Percentiles rank a stretch among this genome's conserved stretches.
Conservation (phyloP, 2,329 filamentous ascomycete species). For the Xylaria sp. region DNA sequence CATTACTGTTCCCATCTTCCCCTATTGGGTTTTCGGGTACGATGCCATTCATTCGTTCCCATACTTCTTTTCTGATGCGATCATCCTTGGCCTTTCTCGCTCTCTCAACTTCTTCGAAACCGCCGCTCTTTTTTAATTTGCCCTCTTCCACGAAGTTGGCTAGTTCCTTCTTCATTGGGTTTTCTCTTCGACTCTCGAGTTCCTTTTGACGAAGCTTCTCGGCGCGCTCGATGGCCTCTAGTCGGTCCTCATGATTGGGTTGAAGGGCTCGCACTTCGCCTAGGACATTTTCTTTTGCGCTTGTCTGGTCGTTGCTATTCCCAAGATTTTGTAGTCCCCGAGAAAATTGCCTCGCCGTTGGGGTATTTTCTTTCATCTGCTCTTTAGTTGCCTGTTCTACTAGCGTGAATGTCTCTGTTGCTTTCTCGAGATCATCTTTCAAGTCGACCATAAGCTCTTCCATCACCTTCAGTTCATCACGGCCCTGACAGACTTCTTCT, state of each 20-base stretch:
- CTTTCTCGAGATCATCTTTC: conserved; percentile 94
- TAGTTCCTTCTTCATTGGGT: conserved; percentile 85
- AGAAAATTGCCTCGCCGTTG: conserved; percentile 62
- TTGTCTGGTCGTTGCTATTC: conserved; percentile 73
- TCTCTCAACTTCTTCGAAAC: conserved; percentile 92
- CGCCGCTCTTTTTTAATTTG: conserved; percentile 94
- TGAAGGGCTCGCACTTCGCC: conserved; percentile 93
- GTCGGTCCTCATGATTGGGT: conserved; percentile 90
- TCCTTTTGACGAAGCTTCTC: conserved; percentile 92
- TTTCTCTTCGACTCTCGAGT: conserved; percentile 78
- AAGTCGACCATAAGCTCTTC: conserved; percentile 94
- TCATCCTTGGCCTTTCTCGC: conserved; percentile 88
- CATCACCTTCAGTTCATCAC: conserved; percentile 93
- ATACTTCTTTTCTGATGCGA: conserved; percentile 81
- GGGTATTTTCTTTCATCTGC: conserved; percentile 83
- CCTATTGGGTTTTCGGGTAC: conserved; percentile 56
- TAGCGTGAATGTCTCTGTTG: conserved; percentile 89
- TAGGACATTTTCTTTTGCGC: conserved; percentile 90
- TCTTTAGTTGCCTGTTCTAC: conserved; percentile 99
- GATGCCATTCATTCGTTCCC: conserved; percentile 73
- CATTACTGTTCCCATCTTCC: conserved; percentile 49
- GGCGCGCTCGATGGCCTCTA: conserved; percentile 97
- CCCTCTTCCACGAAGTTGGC: conserved; percentile 87
- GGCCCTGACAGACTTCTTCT: conserved; percentile 93
- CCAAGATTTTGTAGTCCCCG: conserved; percentile 65